These are phyloP conservation scores for Hygrocybe punicea DNA, from an alignment of 768 basidiomycete genomes.

Conservation along the genomic window DNA sequence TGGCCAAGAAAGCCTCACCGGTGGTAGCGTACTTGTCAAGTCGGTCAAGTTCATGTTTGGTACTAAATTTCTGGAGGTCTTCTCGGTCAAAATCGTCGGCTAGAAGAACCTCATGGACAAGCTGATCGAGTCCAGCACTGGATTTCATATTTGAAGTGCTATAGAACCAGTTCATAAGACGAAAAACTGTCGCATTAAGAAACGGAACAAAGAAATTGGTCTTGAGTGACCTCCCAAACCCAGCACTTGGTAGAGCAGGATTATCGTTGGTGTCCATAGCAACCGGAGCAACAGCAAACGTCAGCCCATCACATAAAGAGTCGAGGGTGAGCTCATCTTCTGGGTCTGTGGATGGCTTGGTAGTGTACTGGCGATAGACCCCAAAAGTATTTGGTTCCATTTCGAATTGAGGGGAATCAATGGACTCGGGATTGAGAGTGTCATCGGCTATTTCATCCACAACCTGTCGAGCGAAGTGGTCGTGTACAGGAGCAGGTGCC, in stretches of 20 bases:
- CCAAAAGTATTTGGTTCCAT: constrained; percentile 21
- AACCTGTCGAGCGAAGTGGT: neutral
- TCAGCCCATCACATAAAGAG: constrained; percentile 14
- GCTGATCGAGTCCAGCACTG: constrained; percentile 14
- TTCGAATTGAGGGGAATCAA: constrained; percentile 5
- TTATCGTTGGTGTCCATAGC: neutral
- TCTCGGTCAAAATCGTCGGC: constrained; percentile 20
- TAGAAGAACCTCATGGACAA: constrained; percentile 28
- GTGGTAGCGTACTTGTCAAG: constrained; percentile 14
- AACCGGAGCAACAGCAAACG: neutral
- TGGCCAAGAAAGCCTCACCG: neutral
- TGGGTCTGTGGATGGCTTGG: constrained; percentile 16
- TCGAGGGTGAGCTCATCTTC: constrained; percentile 15
- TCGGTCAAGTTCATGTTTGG: constrained; percentile 9
- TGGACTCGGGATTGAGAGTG: neutral
- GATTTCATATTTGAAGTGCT: constrained; percentile 17
- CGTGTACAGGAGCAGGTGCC: neutral
- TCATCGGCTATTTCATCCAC: neutral
- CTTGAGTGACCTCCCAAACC: too few species aligned
- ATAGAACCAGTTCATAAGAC: constrained; percentile 26
- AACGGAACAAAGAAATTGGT: constrained; percentile 5
- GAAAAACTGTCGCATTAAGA: neutral
- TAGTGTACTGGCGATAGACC: constrained; percentile 19
- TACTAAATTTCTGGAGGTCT: constrained; percentile 20
- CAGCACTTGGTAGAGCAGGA: neutral